Percentiles rank a stretch among this genome's conserved stretches.
Conservation (phyloP, 768 basidiomycete genomes). For the Clitopilus hobsonii region DNA sequence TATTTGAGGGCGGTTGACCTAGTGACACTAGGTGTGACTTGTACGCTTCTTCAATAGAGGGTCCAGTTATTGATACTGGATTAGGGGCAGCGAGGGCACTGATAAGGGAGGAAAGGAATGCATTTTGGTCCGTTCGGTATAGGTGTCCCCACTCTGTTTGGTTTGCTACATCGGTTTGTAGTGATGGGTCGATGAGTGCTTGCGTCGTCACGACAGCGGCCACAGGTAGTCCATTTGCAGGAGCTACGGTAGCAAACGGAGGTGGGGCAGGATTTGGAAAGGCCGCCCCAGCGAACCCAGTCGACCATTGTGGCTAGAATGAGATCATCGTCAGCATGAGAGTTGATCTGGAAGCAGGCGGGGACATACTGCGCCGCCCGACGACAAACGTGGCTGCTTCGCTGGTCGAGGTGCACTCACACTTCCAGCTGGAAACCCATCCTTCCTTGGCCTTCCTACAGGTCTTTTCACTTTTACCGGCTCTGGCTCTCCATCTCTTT, state of each 20-base stretch:
- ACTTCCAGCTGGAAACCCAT: constrained; percentile 76
- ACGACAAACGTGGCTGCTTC: constrained; percentile 7
- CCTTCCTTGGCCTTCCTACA: constrained; percentile 77
- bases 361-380: not conserved
- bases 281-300: constrained; percentile 1
- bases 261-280: constrained; percentile 1
- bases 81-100: constrained; percentile 58
- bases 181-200: constrained; percentile 38
- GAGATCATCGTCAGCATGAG: not conserved
- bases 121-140: constrained; percentile 48
- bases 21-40: constrained; percentile 70
- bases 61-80: constrained; percentile 54
- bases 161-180: constrained; percentile 33
- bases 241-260: not conserved
- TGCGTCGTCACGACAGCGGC: constrained; percentile 1
- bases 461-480: constrained; percentile 62
- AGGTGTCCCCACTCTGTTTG: constrained; percentile 56
- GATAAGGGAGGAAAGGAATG: constrained; percentile 55
- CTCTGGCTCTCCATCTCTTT: constrained; percentile 24
- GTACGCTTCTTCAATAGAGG: constrained; percentile 73
- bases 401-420: constrained; percentile 34
- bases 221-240: not conserved
- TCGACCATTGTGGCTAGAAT: not conserved
- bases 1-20: constrained; percentile 32
- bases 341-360: not conserved